Percentiles rank a stretch among this genome's conserved stretches.
Conservation (phyloP, 805 yeast species). For the Groenewaldozyma salmanticensis region DNA sequence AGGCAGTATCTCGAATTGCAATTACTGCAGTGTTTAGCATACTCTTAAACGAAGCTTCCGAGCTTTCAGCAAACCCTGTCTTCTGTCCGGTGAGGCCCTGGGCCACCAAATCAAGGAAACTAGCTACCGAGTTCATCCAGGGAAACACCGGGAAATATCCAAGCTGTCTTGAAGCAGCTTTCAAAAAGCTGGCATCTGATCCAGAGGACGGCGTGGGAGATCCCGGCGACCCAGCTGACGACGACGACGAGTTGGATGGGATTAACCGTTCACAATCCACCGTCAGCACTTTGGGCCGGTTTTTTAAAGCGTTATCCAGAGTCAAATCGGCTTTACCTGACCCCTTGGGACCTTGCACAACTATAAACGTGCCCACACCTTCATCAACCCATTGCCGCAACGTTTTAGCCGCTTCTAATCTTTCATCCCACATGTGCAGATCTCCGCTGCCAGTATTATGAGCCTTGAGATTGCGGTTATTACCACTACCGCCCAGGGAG, state of each 20-base stretch:
- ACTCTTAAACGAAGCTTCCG: slow-evolving; percentile 70
- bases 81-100: slow-evolving; percentile 93
- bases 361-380: slow-evolving; percentile 81
- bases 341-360: slow-evolving; percentile 88
- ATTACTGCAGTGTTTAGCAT: slow-evolving; percentile 64
- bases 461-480: neutral
- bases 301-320: slow-evolving; percentile 51
- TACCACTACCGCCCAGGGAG: neutral
- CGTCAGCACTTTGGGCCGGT: slow-evolving; percentile 51
- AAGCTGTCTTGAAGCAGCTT: slow-evolving; percentile 58
- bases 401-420: slow-evolving; percentile 57
- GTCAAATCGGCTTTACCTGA: slow-evolving; percentile 85
- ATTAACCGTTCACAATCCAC: slow-evolving; percentile 72
- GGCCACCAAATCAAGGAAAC: slow-evolving; percentile 71
- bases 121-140: slow-evolving; percentile 75
- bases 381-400: slow-evolving; percentile 74
- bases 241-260: neutral
- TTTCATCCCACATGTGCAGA: slow-evolving; percentile 76
- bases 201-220: no score
- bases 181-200: slow-evolving; percentile 59
- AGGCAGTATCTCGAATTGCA: slow-evolving; percentile 62
- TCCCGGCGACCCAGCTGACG: no score
- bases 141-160: slow-evolving; percentile 94
- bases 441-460: slow-evolving; percentile 19
- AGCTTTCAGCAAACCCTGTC: slow-evolving; percentile 76